phyloP scores from a whole-genome alignment of 805 yeast species.

The Hagleromyces aurorensis region DNA sequence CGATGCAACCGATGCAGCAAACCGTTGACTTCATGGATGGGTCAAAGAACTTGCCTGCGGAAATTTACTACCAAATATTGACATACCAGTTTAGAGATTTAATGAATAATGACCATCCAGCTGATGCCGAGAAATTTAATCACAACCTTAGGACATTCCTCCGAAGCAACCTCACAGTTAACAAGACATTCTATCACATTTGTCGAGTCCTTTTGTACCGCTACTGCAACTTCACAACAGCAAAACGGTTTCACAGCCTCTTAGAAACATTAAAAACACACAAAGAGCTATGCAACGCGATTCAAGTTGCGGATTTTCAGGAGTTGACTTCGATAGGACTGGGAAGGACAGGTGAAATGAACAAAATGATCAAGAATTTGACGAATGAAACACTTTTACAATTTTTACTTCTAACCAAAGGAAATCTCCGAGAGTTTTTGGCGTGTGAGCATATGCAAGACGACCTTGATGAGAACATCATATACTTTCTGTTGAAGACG shows the following conservation, averaged over 20 bases:
- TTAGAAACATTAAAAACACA: constrained; percentile 44
- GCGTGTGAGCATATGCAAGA: constrained; percentile 81
- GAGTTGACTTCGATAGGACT: constrained; percentile 85
- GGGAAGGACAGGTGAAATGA: constrained; percentile 86
- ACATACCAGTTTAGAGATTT: constrained; percentile 47
- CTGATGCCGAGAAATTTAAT: constrained; percentile 36
- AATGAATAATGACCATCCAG: constrained; percentile 41
- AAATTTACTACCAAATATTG: constrained; percentile 45
- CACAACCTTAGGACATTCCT: constrained; percentile 44
- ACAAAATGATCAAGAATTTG: constrained; percentile 84
- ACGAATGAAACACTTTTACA: constrained; percentile 62
- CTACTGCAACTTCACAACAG: constrained; percentile 68
- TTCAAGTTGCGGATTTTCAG: constrained; percentile 74
- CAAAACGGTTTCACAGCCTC: constrained; percentile 70
- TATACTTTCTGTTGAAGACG: constrained; percentile 23
- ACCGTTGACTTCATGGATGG: no score
- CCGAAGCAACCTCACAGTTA: constrained; percentile 46
- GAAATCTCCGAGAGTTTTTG: constrained; percentile 67
- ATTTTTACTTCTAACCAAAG: constrained; percentile 50
- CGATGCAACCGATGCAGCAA: no score
- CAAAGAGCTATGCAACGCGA: constrained; percentile 44
- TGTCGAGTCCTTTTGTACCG: constrained; percentile 52
- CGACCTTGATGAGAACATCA: constrained; percentile 54
- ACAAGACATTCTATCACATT: constrained; percentile 49
- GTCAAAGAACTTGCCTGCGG: no score